Evolutionary conservation across 1,284 basidiomycete species (phyloP).

Genomic region (Cutaneotrichosporon mucoides): DNA sequence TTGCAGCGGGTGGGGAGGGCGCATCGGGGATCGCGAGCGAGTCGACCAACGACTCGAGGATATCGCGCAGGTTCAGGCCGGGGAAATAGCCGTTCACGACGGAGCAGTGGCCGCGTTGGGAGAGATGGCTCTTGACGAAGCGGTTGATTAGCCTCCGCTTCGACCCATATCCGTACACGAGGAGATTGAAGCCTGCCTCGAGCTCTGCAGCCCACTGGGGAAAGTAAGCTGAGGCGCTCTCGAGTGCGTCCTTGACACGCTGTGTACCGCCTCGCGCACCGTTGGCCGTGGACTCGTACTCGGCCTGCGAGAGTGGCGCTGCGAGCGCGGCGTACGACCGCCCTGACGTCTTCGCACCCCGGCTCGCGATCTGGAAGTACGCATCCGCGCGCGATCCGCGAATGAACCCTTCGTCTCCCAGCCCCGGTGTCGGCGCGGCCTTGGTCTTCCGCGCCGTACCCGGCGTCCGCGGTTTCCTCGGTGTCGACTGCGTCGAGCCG

Average conservation of each 20-base stretch:
- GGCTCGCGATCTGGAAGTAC: slow-evolving; percentile 64
- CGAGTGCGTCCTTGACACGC: slow-evolving; percentile 30
- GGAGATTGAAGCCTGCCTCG: slow-evolving; percentile 72
- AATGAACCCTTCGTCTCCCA: slow-evolving; percentile 38
- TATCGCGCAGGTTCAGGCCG: slow-evolving; percentile 62
- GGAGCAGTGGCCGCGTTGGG: slow-evolving; percentile 64
- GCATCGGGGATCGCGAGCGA: slow-evolving; percentile 42
- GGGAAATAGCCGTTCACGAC: slow-evolving; percentile 77
- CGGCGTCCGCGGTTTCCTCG: slow-evolving; percentile 17
- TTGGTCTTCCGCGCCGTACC: slow-evolving; percentile 11
- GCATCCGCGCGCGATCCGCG: slow-evolving; percentile 61
- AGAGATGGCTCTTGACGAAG: slow-evolving; percentile 59
- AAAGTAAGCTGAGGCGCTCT: slow-evolving; percentile 5
- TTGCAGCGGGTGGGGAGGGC: slow-evolving; percentile 32
- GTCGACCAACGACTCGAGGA: slow-evolving; percentile 62
- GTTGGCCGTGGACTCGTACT: slow-evolving; percentile 33
- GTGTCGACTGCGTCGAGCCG: slow-evolving; percentile 24
- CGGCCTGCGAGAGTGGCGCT: slow-evolving; percentile 53
- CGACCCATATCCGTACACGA: slow-evolving; percentile 82
- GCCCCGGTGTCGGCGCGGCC: slow-evolving; percentile 21
- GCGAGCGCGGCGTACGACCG: slow-evolving; percentile 70
- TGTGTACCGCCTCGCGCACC: slow-evolving; percentile 6
- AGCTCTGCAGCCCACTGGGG: slow-evolving; percentile 65
- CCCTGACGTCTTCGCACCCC: slow-evolving; percentile 65
- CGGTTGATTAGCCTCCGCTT: slow-evolving; percentile 70